Evolutionary conservation across 306 rosid species (phyloP).

Genomic region (Alnus rubra): DNA sequence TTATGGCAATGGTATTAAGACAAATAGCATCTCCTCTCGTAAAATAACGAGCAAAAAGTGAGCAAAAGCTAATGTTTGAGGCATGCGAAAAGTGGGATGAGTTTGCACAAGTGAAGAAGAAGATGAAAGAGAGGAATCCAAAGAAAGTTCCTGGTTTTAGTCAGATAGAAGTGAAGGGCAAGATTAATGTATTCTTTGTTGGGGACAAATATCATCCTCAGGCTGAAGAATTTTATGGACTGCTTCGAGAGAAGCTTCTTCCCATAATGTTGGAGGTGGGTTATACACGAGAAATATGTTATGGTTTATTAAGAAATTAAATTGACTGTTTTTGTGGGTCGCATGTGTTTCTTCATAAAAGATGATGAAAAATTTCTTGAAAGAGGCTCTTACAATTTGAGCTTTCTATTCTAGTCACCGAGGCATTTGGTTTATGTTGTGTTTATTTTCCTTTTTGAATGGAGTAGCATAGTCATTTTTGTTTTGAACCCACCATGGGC

Average conservation of each 20-base stretch:
- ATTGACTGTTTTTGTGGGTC: background rate
- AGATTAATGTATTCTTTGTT: conserved; percentile 33
- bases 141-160: conserved; percentile 49
- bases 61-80: no score
- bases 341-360: background rate
- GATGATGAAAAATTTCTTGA: background rate
- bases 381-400: background rate
- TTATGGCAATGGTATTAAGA: conserved; percentile 1
- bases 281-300: conserved; percentile 6
- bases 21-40: no score
- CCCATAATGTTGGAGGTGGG: conserved; percentile 46
- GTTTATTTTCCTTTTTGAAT: no score
- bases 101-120: no score
- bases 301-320: background rate
- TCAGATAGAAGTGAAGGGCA: conserved; percentile 44
- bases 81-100: no score
- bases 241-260: conserved; percentile 46
- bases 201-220: conserved; percentile 49
- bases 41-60: no score
- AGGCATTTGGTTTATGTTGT: no score
- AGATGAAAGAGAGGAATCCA: conserved; percentile 13
- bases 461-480: no score
- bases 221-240: conserved; percentile 34
- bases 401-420: background rate
- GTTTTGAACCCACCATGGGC: no score